Evolutionary conservation across 2,329 filamentous ascomycete species (phyloP), one percentile per base, ranked within the genome.

Genomic region (Aspergillus japonicus): DNA sequence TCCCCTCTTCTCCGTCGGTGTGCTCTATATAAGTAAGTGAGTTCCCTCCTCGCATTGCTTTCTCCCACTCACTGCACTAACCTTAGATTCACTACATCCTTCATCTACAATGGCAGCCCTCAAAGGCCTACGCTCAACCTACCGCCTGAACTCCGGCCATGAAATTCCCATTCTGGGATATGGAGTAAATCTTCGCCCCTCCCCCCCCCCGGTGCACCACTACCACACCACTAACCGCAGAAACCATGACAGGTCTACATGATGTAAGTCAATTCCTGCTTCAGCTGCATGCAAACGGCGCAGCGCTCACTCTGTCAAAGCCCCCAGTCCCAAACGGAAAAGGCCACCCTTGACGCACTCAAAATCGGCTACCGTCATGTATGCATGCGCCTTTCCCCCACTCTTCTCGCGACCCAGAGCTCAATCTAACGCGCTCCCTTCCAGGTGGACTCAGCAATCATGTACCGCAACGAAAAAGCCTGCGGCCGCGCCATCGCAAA

Each of bases 381-480:
- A 67, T 5, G 62, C 56, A 4, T 26, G 26, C 23, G 14, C 10
- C 31, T 24, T 24, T 10, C 29, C 23, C 16, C 19, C 2, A 2
- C n/a, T 16, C 42, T 39, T 19, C 12, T 12, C 16, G 7, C 11
- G 5, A 2, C 29, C 16, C n/a, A 16, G 10, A 23, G 26, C 26
- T 29, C 26, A 19, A 31, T n/a, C 14, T 52, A 44, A 56, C 44
- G 62, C 33, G 16, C 6, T 5, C 47, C 52, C 35, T 1, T 16
- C 19, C 19, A 75, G 72, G 62, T 88, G 58, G 86, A 88, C 69
- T 83, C 81, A 12, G 85, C 85, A 16, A 84, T 87, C 65, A 86
- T 86, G 85, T 87, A 88, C 70, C 77, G 84, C 69, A 95, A 95
- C 62, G 91, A 95, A 74, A 80, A 80, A 39, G 84, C 90, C 66